Evolutionary conservation across 495 filamentous ascomycete species (phyloP), one percentile per base, ranked within the genome.

Genomic region (Neurospora terricola): DNA sequence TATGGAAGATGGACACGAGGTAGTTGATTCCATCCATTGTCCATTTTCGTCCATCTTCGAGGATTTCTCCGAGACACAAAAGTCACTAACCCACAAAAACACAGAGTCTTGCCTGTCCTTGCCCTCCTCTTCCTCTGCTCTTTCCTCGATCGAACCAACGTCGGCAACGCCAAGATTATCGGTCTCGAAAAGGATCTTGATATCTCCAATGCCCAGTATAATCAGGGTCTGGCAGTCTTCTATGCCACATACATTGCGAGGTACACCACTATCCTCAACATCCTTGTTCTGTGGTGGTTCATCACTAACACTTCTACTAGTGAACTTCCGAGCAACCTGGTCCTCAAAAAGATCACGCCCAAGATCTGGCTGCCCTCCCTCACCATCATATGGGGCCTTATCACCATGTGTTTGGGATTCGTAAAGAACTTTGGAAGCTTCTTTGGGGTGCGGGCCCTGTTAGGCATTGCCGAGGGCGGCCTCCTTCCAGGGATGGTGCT

Each of bases 141-240:
- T 27, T 97, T 97, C 80, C 86, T 97, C 48, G 93, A 95, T 78
- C 87, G 93, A 79, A 87, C 89, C 12, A 93, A 92, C 76, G 91
- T 94, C 40, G 94, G 94, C 62, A 97, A 97, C 83, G 94, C 94
- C 14, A 92, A 91, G 77, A 87, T 96, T 48, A 89, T 88, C 74
- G 90, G 91, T 34, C 85, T 96, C 7, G 82, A 90, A 72, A 76
- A 81, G n/a, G 87, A 90, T 73, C 85, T 96, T 1, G 71, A 73
- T 72, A 89, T 97, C 84, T 88, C 85, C 5, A 82, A 87, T 45
- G 81, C 83, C 38, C 89, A 94, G 77, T 97, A 93, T 77, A 94
- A 94, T 79, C 87, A 88, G 40, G 83, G 83, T 27, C 79, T 86
- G 72, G 83, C 84, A 23, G 85, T 87, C 23, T 89, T 87, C 75